phyloP scores from a whole-genome alignment of 1,284 basidiomycete genomes.

The Cryptococcus jaspeensis region DNA sequence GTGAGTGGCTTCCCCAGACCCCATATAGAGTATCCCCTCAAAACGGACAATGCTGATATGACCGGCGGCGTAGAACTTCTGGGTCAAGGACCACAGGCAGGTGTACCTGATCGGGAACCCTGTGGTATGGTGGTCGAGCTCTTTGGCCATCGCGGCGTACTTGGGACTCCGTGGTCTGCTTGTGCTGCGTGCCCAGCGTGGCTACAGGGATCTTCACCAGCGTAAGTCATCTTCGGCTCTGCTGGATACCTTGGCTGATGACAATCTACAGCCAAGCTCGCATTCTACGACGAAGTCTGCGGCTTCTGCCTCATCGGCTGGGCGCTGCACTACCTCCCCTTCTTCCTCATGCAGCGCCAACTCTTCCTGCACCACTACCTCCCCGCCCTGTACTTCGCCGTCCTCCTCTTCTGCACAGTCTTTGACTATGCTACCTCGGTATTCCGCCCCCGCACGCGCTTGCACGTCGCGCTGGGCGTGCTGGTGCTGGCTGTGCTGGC shows the following conservation, averaged over 20 bases:
- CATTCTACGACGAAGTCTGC: slow-evolving; percentile 87
- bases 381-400: slow-evolving; percentile 86
- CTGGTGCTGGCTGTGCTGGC: slow-evolving; percentile 72
- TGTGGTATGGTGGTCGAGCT: slow-evolving; percentile 84
- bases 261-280: slow-evolving; percentile 62
- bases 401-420: slow-evolving; percentile 71
- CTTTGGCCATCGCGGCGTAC: slow-evolving; percentile 69
- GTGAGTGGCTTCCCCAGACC: slow-evolving; percentile 58
- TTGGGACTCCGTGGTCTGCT: slow-evolving; percentile 69
- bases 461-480: slow-evolving; percentile 75
- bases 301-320: slow-evolving; percentile 92
- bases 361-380: slow-evolving; percentile 97
- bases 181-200: slow-evolving; percentile 84
- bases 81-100: slow-evolving; percentile 94
- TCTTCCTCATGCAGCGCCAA: slow-evolving; percentile 94
- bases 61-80: slow-evolving; percentile 70
- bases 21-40: not conserved
- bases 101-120: slow-evolving; percentile 96
- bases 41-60: slow-evolving; percentile 1
- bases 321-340: slow-evolving; percentile 92
- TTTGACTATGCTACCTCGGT: slow-evolving; percentile 84
- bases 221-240: slow-evolving; percentile 58
- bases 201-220: slow-evolving; percentile 85
- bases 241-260: not conserved
- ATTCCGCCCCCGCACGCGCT: slow-evolving; percentile 69